These are phyloP conservation scores for Candida schatavii DNA, from an alignment of 805 yeast species.

Conservation along the genomic window DNA sequence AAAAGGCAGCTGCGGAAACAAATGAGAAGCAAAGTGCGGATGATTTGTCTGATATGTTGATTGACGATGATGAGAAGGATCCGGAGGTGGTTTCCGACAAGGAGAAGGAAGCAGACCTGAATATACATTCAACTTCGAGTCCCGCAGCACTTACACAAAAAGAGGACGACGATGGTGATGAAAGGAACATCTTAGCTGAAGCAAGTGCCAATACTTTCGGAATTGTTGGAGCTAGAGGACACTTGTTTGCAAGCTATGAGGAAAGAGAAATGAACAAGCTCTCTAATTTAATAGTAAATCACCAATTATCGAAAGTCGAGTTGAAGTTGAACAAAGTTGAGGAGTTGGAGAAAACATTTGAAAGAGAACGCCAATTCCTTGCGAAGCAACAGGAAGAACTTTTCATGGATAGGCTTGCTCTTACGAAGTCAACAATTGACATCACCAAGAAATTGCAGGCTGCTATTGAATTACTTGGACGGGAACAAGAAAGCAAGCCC, in stretches of 20 bases:
- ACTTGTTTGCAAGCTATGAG: constrained; percentile 74
- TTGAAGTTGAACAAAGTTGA: constrained; percentile 58
- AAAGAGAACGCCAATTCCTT: constrained; percentile 58
- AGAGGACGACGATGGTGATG: constrained; percentile 1
- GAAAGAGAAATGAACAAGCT: constrained; percentile 72
- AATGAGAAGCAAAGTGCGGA: constrained; percentile 11
- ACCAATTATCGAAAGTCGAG: constrained; percentile 61
- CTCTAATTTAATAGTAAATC: constrained; percentile 55
- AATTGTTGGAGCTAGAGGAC: constrained; percentile 72
- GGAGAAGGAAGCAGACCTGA: constrained; percentile 9
- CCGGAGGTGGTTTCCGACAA: constrained; percentile 4
- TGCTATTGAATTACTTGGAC: constrained; percentile 18
- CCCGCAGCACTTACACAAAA: neutral
- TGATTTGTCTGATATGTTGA: constrained; percentile 9
- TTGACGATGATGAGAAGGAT: constrained; percentile 14
- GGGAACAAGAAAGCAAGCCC: constrained; percentile 7
- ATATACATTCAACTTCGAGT: constrained; percentile 3
- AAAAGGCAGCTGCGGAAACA: constrained; percentile 3
- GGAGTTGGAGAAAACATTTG: constrained; percentile 63
- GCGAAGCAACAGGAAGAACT: constrained; percentile 65
- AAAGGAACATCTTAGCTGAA: constrained; percentile 14
- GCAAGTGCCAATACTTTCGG: constrained; percentile 73
- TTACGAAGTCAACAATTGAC: constrained; percentile 55
- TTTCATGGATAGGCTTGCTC: constrained; percentile 62
- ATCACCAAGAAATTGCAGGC: constrained; percentile 48